Evolutionary conservation across 2,329 filamentous ascomycete genomes (phyloP).

Genomic region (Beauveria asiatica): DNA sequence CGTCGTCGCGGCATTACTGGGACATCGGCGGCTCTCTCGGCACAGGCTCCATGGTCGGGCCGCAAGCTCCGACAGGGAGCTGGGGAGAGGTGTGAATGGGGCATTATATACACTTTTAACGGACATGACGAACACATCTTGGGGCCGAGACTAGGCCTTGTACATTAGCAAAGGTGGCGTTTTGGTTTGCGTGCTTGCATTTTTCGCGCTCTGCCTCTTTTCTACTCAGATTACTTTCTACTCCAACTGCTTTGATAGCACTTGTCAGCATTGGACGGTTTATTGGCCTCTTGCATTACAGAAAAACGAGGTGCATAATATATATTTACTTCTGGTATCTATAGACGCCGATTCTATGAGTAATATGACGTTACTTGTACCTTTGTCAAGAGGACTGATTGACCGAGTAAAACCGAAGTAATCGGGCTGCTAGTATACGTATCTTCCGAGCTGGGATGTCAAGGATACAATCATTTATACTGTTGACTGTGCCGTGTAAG

Average conservation of each 20-base stretch:
- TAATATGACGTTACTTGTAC: background rate
- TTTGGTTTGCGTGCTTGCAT: background rate
- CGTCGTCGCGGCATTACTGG: slow-evolving; percentile 82
- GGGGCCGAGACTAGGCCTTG: background rate
- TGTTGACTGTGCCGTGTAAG: background rate
- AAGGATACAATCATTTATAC: too few relatives aligned
- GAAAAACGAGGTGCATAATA: background rate
- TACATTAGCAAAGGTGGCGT: slow-evolving; percentile 3
- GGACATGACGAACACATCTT: background rate
- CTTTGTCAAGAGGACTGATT: background rate
- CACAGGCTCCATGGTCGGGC: slow-evolving; percentile 62
- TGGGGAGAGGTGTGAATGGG: slow-evolving; percentile 63
- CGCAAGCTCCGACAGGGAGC: slow-evolving; percentile 60
- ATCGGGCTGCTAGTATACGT: background rate
- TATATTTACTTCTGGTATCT: background rate
- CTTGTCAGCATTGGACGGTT: background rate
- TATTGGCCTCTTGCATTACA: background rate
- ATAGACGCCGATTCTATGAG: background rate
- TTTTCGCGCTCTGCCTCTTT: background rate
- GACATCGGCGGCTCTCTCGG: slow-evolving; percentile 76
- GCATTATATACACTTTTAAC: background rate
- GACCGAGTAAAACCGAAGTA: background rate
- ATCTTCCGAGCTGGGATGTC: background rate
- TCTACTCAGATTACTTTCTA: background rate
- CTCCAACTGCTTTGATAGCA: background rate